Evolutionary conservation across 495 filamentous ascomycete genomes (phyloP), one percentile per base, ranked within the genome.

Genomic region (Penicillium herquei): DNA sequence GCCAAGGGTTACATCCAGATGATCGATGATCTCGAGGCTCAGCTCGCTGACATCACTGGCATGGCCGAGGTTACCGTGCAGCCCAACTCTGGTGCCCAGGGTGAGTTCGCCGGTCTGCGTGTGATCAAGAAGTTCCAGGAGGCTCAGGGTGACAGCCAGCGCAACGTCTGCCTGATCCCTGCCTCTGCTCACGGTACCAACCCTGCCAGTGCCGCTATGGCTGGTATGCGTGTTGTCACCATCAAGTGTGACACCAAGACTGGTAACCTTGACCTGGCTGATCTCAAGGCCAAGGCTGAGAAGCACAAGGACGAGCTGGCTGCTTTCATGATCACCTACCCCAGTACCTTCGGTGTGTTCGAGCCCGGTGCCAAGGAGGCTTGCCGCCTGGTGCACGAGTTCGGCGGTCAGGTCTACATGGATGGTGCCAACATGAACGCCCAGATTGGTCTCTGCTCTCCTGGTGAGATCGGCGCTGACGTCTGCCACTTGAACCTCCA

Each of bases 341-440:
- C 94, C 14, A 96, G 90, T 74, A 98, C 94, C 1, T 98, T 90
- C 59, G 94, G 94, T 63, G 90, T 98, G 8, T 98, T 95, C 66
- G 94, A 98, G 76, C 93, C 95, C 7, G 79, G 87, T 59, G 83
- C 96, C 69, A 96, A 91, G 78, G 81, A 88, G 64, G 94, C 86
- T 12, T 96, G 91, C 68, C 76, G 89, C 39, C 77, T 95, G 35
- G 91, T 98, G 6, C 95, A 98, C 72, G 64, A 85, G 57, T 78
- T 94, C 64, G 95, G 95, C 45, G 94, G 94, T 14, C 91, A 96
- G 67, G 94, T 98, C 26, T 98, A 97, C 76, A 97, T 98, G 94
- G 94, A 98, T 72, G 94, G 94, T 51, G 94, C 94, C 49, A 98
- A 98, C 74, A 93, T 98, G 91, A 98, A 98, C 65, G 94, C 94